These are phyloP conservation scores for Penicillium corylophilum DNA, from an alignment of 2,329 filamentous ascomycete species.

Conservation along the genomic window DNA sequence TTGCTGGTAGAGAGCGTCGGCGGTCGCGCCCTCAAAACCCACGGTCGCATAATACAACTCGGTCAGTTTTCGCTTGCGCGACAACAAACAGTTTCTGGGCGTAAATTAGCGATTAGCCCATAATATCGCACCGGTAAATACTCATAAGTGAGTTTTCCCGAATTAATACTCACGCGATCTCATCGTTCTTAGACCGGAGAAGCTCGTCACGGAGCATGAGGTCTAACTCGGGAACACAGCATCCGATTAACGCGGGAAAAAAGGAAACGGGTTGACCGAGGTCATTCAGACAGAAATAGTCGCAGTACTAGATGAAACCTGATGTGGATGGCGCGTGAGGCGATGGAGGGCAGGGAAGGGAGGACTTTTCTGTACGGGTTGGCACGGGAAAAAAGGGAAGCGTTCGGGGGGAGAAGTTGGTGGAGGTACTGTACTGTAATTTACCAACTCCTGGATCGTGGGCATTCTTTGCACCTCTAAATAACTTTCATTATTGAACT, in stretches of 20 bases:
- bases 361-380: slow-evolving; percentile 35
- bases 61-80: slow-evolving; percentile 87
- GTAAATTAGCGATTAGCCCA: slow-evolving; percentile 36
- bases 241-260: slow-evolving; percentile 52
- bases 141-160: slow-evolving; percentile 16
- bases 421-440: slow-evolving; percentile 10
- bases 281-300: slow-evolving; percentile 47
- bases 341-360: slow-evolving; percentile 35
- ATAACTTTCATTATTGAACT: background rate
- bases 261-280: slow-evolving; percentile 37
- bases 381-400: slow-evolving; percentile 18
- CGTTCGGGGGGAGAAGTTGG: background rate
- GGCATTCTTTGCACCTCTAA: background rate
- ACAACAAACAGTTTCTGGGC: slow-evolving; percentile 61
- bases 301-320: slow-evolving; percentile 46
- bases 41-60: slow-evolving; percentile 82
- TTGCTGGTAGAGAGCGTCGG: slow-evolving; percentile 52
- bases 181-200: slow-evolving; percentile 51
- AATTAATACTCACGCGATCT: slow-evolving; percentile 50
- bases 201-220: slow-evolving; percentile 52
- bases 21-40: slow-evolving; percentile 48
- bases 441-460: background rate
- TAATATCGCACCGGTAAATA: slow-evolving; percentile 12
- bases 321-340: slow-evolving; percentile 41
- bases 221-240: slow-evolving; percentile 48